Percentiles rank a stretch among this genome's conserved stretches.
phyloP scores from a whole-genome alignment of 164 flowering plant species.

The Buxus sempervirens region DNA sequence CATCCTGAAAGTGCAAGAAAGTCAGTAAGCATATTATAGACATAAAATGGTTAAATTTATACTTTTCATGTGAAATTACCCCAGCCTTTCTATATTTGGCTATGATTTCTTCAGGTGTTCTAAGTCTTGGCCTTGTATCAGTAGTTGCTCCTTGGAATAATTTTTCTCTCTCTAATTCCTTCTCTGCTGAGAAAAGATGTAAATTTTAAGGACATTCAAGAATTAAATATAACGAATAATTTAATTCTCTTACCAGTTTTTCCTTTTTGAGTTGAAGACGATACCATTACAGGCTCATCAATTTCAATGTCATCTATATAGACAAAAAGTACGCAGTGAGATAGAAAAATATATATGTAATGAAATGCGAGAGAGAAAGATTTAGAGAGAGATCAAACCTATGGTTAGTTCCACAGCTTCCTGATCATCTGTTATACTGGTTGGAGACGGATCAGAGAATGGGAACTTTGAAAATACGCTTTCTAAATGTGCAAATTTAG shows the following conservation, averaged over 20 bases:
- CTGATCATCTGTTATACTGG: conserved; percentile 14
- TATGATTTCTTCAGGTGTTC: conserved; percentile 75
- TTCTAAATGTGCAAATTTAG: conserved; percentile 38
- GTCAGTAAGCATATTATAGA: conserved; percentile 12
- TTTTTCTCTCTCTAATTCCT: conserved; percentile 54
- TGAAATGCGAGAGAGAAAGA: background rate
- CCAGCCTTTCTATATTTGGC: conserved; percentile 71
- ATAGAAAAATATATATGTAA: conserved; percentile 2
- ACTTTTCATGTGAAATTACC: conserved; percentile 32
- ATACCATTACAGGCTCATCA: conserved; percentile 51
- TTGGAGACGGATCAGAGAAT: conserved; percentile 33
- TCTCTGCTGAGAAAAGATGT: conserved; percentile 30
- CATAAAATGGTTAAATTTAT: background rate
- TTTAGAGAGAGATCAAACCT: conserved; percentile 35
- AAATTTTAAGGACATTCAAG: background rate
- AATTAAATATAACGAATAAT: background rate
- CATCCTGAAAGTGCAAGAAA: conserved; percentile 53
- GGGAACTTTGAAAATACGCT: conserved; percentile 54
- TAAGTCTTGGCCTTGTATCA: conserved; percentile 57
- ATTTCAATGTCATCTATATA: conserved; percentile 82
- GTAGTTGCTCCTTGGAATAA: conserved; percentile 52
- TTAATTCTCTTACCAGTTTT: conserved; percentile 39
- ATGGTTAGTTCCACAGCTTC: conserved; percentile 47
- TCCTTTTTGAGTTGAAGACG: conserved; percentile 40
- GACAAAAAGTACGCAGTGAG: conserved; percentile 1